phyloP scores from a whole-genome alignment of 257 asterid genomes.

The Linaria vulgaris region DNA sequence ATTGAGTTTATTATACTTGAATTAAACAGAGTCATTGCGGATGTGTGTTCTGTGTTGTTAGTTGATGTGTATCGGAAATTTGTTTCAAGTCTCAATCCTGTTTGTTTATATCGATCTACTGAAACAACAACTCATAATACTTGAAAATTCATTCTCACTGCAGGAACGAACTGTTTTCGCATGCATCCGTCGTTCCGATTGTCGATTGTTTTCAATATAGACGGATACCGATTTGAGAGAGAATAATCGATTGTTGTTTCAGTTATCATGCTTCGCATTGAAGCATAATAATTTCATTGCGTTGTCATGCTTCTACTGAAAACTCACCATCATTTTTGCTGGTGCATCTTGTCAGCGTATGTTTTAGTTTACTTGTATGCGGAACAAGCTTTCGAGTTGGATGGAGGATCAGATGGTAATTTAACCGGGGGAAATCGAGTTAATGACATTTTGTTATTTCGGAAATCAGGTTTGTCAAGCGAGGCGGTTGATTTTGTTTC shows the following conservation, averaged over 20 bases:
- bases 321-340: conserved; percentile 43
- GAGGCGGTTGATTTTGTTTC: conserved; percentile 40
- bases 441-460: conserved; percentile 20
- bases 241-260: no score
- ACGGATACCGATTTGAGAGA: conserved; percentile 15
- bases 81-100: background rate
- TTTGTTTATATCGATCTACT: conserved; percentile 3
- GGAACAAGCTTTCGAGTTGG: conserved; percentile 31
- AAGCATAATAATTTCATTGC: conserved; percentile 26
- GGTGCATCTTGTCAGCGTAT: conserved; percentile 64
- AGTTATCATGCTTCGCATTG: conserved; percentile 37
- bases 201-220: conserved; percentile 9
- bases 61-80: background rate
- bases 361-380: conserved; percentile 36
- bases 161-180: conserved; percentile 32
- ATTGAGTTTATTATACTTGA: background rate
- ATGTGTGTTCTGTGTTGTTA: background rate
- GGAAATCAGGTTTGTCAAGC: conserved; percentile 26
- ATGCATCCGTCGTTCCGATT: conserved; percentile 5
- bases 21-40: background rate
- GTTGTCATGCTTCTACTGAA: conserved; percentile 64
- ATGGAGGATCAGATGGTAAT: conserved; percentile 30
- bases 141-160: conserved; percentile 23
- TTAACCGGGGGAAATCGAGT: conserved; percentile 32
- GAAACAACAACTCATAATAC: conserved; percentile 21